Evolutionary conservation across 257 asterid genomes (phyloP), one percentile per base, ranked within the genome.

Genomic region (Solanum phureja): DNA sequence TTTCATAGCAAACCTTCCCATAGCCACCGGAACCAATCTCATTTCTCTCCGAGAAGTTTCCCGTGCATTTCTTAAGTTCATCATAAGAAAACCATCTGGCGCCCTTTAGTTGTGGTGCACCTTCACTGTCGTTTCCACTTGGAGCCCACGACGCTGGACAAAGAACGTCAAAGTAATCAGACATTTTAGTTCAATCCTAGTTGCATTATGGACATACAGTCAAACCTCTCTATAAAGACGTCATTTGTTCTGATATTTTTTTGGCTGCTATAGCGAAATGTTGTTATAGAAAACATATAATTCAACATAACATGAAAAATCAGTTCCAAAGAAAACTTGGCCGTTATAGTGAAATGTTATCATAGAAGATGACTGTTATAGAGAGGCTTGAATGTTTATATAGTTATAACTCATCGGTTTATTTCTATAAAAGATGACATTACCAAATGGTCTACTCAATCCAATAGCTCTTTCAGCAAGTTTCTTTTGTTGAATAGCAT

Each of bases 1-100:
- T 37, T 56, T 71, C 6, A 7, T 71, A 66, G 64, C 83, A 37
- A 73, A 96, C 99, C 97, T 95, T 97, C 84, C 99, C 99, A 86
- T 97, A 97, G 87, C 99, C 99, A 86, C 99, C 99, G 2, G 98
- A 95, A n/a, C 99, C 99, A 84, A 96, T 91, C 89, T 90, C 96
- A 88, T 96, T 96, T 90, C 91, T 92, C 58, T 92, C 90, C 1
- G 96, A 94, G 90, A 97, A 97, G 93, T 96, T 95, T 64, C 88
- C 90, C 13, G 98, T 93, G 91, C 94, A 91, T 93, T 93, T 96
- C 92, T 94, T 97, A 87, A 97, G 95, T 91, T 97, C 99, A 24
- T 96, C 99, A 24, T 92, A 96, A 31, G 99, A 95, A 92, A 97
- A 97, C 98, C 98, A 95, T 89, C 98, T 92, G 1, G 99, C 96